Evolutionary conservation across 2,329 filamentous ascomycete species (phyloP), one percentile per base, ranked within the genome.

Genomic region (Aspergillus sp.): DNA sequence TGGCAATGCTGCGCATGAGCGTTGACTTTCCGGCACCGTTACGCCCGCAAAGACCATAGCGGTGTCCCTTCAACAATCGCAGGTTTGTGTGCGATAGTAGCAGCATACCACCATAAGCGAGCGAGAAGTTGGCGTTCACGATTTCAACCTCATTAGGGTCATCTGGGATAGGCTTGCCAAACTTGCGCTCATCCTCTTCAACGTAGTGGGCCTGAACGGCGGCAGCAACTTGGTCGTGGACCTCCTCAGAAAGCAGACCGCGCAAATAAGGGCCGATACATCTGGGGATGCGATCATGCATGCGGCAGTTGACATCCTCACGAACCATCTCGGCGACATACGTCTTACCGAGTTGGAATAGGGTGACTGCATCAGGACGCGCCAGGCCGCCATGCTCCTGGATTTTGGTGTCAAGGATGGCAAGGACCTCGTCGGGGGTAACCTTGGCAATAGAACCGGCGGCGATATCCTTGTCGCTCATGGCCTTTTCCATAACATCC

Each of bases 11-110:
- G 73, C 91, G 90, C 95, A 99, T 98, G 58, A 99, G 84, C 1
- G 95, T 99, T n/a, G 95, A 98, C 81, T 99, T 99, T 72, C 95
- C 95, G 57, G 93, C 92, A 80, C 95, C 95, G 75, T 99, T 99
- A 68, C 93, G 90, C 69, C 95, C 95, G 70, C 93, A 97, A 17
- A 99, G 90, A 74, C 95, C 95, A 73, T 99, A 99, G 58, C 95
- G 89, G 77, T 98, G 95, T 57, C 95, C 95, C 82, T 98, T 97
- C 69, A 98, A 84, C 8, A 99, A 86, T 43, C 92, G 88, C 44
- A 99, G 82, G 74, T 97, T 98, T 65, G 95, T 97, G 79, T 98
- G 95, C 5, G 92, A 97, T 21, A 99, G 84, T 61, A 99, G 81
- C 65, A 99, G 86, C 93, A 97, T 98, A 70, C 95, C 95, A 73